Base-by-base conservation (phyloP, 345 rosid species). In the Cardamine chenopodiifolia region DNA sequence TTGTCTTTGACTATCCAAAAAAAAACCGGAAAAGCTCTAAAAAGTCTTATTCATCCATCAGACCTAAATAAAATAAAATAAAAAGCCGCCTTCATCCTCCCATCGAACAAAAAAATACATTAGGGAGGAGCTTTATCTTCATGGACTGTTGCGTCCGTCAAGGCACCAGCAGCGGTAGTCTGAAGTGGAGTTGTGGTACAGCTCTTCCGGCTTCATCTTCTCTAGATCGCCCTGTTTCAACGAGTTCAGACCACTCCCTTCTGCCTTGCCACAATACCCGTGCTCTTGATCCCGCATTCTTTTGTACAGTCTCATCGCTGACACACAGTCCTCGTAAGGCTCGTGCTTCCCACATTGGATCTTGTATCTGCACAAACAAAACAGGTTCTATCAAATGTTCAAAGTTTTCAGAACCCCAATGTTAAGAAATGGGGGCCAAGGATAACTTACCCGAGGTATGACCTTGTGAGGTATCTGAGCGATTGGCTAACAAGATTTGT, bases 401-500 rank as follows among this genome's bases (percentile, higher is more conserved):
- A 13, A 68, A 60, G 44, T 37, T 52, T 23, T 70, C 19, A 29
- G 14, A 25, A 48, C 15, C 49, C 17, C 42, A 50, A 71, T 3
- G 34, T 11, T 20, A 29, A 47, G 13, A 40, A 6, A 47, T 22
- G 13, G 52, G 57, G 23, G 32, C 57, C 29, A 39, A 45, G 69
- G 65, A 67, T 22, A 68, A 77, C 92, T 83, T 77, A 66, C 91
- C 93, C 95, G 9, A 91, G 80, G 78, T 87, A 91, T 20, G 84
- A 77, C 76, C 59, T 70, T 31, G 89, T 84, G 35, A 91, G 95
- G 76, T 83, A 86, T 83, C 73, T 89, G 69, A 91, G 91, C 4
- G 93, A 89, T 82, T 89, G 86, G 90, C 95, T 87, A 39, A 84
- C 83, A 61, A 84, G 80, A 82, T 87, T 89, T 13, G 97, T 87